Percentiles rank a stretch among this genome's conserved stretches.
phyloP scores from a whole-genome alignment of 2,329 filamentous ascomycete species.

The Curvularia lunata region DNA sequence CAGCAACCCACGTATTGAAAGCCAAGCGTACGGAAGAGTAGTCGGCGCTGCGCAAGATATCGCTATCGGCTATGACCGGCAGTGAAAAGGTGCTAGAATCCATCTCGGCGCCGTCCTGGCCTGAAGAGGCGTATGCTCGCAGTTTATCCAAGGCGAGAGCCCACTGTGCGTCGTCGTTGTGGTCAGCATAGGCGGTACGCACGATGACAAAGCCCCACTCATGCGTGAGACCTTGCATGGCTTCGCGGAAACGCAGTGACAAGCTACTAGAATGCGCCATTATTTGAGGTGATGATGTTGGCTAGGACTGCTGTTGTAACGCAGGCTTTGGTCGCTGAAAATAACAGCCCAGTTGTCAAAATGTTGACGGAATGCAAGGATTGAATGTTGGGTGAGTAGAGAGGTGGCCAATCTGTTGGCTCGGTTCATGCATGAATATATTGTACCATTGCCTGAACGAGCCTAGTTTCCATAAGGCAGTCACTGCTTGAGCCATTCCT shows the following conservation, averaged over 20 bases:
- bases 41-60: background rate
- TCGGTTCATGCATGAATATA: too few relatives aligned
- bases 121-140: background rate
- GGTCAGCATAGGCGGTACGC: background rate
- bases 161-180: conserved; percentile 3
- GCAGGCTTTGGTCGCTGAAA: too few relatives aligned
- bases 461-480: too few relatives aligned
- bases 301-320: too few relatives aligned
- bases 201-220: conserved; percentile 1
- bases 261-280: too few relatives aligned
- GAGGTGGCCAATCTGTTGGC: too few relatives aligned
- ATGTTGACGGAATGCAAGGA: too few relatives aligned
- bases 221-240: background rate
- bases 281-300: too few relatives aligned
- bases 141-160: background rate
- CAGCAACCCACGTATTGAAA: background rate
- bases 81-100: background rate
- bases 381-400: too few relatives aligned
- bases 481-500: too few relatives aligned
- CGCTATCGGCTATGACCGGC: background rate
- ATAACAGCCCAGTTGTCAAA: too few relatives aligned
- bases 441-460: too few relatives aligned
- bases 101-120: background rate
- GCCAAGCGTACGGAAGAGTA: background rate
- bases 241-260: background rate